Evolutionary conservation across 768 basidiomycete species (phyloP), one percentile per base, ranked within the genome.

Genomic region (Russula abietina): DNA sequence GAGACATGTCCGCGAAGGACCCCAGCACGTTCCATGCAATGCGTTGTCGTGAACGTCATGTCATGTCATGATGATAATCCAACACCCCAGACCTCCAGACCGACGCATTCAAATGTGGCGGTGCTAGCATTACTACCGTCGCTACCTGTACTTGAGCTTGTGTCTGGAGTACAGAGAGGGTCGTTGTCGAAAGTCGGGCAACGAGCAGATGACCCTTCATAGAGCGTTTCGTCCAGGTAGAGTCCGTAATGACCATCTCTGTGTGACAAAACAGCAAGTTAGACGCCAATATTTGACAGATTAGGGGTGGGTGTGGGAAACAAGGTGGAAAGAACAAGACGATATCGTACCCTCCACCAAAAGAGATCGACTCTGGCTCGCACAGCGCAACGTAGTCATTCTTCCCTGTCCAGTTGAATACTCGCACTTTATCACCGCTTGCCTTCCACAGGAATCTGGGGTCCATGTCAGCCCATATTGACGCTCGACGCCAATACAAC

Each of bases 311-410:
- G 38, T 7, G 38, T 39, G 16, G 38, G 38, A 39, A 38, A 36
- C 33, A 11, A 5, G 33, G 33, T 12, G 33, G 3, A 9, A 22
- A 30, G 26, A 8, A 60, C 22, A 19, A 39, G 64, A 58, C 30
- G 14, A 12, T 38, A 49, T 46, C 89, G 61, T 65, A 93, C 93
- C 95, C 95, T 68, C 95, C 95, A 14, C 94, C 95, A 70, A 96
- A 92, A 1, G 91, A 92, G 63, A 97, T 78, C 67, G 82, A 92
- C 17, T 81, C 83, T 0, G 82, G 75, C 69, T 95, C 91, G 73
- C 92, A 94, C 8, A 96, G 78, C 24, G 91, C 86, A 45, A 97
- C 88, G 69, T 98, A 98, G 57, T 87, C 86, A 71, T 98, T 99
- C 72, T 76, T 83, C 3, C 93, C 93, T 0, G 94, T 95, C 86